Percentiles rank a stretch among this genome's conserved stretches.
phyloP scores from a whole-genome alignment of 73 alveolate genomes.

The Effrenium voratum region DNA sequence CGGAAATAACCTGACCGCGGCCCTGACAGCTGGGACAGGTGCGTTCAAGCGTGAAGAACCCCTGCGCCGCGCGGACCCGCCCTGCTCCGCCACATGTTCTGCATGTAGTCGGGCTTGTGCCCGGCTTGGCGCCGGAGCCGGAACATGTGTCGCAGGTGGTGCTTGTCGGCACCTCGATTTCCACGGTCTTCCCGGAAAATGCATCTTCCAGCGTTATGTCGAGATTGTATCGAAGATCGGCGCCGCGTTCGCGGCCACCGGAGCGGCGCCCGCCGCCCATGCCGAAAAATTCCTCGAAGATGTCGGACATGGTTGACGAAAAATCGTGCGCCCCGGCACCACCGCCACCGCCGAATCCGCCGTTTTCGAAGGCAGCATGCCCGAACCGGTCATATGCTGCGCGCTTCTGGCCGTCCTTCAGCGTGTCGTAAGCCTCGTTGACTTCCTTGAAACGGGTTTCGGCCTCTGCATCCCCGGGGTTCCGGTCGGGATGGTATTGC shows the following conservation, averaged over 20 bases:
- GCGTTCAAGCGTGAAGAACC: background rate
- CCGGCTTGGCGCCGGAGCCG: background rate
- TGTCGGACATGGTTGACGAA: background rate
- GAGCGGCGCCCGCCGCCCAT: background rate
- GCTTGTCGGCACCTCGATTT: background rate
- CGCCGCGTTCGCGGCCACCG: background rate
- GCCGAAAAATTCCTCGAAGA: background rate
- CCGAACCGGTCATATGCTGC: background rate
- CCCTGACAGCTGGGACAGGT: background rate
- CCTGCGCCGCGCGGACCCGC: background rate
- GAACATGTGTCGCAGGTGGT: background rate
- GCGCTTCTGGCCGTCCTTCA: background rate
- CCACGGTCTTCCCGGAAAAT: background rate
- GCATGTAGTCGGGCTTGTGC: background rate
- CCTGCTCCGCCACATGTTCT: background rate
- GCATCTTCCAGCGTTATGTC: background rate
- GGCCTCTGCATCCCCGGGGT: constrained; percentile 48
- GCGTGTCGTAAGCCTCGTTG: background rate
- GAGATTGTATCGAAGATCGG: background rate
- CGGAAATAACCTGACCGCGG: background rate
- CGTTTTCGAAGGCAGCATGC: too few relatives aligned
- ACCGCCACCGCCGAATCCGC: background rate
- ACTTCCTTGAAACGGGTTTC: background rate
- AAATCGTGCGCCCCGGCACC: background rate
- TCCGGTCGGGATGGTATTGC: constrained; percentile 99